A percentile compares a stretch with the other conserved stretches of the same genome.
These are phyloP conservation scores for Seiridium cupressi DNA, from an alignment of 2,329 filamentous ascomycete species.

Conservation along the genomic window DNA sequence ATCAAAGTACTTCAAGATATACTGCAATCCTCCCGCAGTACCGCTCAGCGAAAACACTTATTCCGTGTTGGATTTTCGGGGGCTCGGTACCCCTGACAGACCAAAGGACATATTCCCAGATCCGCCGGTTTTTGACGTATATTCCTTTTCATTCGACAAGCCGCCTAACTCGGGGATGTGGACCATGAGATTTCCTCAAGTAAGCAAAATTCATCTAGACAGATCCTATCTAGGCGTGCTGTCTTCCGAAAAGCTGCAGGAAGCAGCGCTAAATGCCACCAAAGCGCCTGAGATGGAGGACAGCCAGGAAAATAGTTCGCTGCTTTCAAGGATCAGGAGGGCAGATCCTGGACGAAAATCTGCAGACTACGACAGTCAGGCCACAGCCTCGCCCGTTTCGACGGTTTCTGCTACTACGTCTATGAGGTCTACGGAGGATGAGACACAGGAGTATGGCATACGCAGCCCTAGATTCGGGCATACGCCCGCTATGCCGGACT, in stretches of 20 bases:
- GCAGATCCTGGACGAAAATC: constrained; percentile 45
- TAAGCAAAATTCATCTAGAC: constrained; percentile 77
- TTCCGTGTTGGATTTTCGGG: constrained; percentile 47
- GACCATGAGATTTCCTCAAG: constrained; percentile 72
- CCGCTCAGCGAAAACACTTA: constrained; percentile 33
- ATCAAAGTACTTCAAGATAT: constrained; percentile 48
- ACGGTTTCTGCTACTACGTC: not conserved
- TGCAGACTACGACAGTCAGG: constrained; percentile 20
- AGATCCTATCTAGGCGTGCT: constrained; percentile 67
- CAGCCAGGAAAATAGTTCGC: constrained; percentile 58
- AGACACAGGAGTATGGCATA: not conserved
- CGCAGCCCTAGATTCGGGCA: no score
- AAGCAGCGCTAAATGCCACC: constrained; percentile 58
- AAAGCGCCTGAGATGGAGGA: constrained; percentile 49
- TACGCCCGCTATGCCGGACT: not conserved
- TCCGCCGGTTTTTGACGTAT: constrained; percentile 76
- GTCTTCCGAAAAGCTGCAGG: constrained; percentile 68
- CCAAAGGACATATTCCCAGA: constrained; percentile 59
- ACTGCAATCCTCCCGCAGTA: constrained; percentile 43
- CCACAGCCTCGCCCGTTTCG: not conserved
- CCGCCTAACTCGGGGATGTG: constrained; percentile 67
- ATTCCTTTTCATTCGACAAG: constrained; percentile 78
- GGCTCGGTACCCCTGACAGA: constrained; percentile 37
- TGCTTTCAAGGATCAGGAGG: constrained; percentile 59
- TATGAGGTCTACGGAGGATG: not conserved